Evolutionary conservation across 1,284 basidiomycete genomes (phyloP).

Genomic region (Erythrobasidium hasegawianum): DNA sequence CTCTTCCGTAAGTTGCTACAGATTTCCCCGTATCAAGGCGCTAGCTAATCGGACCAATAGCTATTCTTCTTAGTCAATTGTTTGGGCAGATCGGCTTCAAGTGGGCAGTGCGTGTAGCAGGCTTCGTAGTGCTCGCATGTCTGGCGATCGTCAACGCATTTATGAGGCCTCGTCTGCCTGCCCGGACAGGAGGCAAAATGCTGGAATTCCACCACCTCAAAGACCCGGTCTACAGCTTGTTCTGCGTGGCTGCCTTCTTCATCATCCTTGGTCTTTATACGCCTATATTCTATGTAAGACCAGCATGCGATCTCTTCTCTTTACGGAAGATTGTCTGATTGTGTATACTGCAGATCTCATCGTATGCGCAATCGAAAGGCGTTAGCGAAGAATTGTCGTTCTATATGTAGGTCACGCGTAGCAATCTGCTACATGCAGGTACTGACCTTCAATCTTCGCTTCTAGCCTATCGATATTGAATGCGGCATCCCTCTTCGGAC

Average conservation of each 20-base stretch:
- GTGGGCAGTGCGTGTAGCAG: slow-evolving; percentile 29
- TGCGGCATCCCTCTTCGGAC: slow-evolving; percentile 15
- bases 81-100: slow-evolving; percentile 23
- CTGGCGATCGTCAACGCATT: slow-evolving; percentile 17
- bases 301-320: too few relatives aligned
- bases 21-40: background rate
- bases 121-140: slow-evolving; percentile 24
- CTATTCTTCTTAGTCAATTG: slow-evolving; percentile 24
- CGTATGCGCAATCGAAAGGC: slow-evolving; percentile 21
- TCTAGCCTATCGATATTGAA: slow-evolving; percentile 22
- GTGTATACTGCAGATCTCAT: too few relatives aligned
- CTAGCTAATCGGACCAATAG: background rate
- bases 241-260: slow-evolving; percentile 18
- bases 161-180: slow-evolving; percentile 18
- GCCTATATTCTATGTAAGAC: slow-evolving; percentile 19
- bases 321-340: too few relatives aligned
- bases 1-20: slow-evolving; percentile 16
- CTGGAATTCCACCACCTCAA: slow-evolving; percentile 23
- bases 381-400: slow-evolving; percentile 15
- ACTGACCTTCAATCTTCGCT: background rate
- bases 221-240: slow-evolving; percentile 17
- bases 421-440: background rate
- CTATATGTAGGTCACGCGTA: slow-evolving; percentile 14
- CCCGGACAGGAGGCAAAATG: slow-evolving; percentile 8
- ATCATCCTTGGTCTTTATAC: slow-evolving; percentile 29